phyloP scores from a whole-genome alignment of 768 basidiomycete species.

The Auriculariales sp. region DNA sequence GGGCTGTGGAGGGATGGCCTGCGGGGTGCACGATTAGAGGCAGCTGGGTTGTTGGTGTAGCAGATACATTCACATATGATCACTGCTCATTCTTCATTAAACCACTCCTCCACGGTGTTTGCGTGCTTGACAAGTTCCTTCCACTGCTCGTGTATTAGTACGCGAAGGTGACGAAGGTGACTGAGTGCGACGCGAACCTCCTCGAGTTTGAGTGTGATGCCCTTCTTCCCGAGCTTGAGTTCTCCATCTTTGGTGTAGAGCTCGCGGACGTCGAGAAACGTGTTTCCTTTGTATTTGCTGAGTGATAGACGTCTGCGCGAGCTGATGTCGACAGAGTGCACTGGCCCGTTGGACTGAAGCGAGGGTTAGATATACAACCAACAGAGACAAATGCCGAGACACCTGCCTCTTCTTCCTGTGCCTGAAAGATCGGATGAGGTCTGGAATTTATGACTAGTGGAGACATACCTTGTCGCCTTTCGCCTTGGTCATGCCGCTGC shows the following conservation, averaged over 20 bases:
- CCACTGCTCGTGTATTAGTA: constrained; percentile 29
- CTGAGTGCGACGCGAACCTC: constrained; percentile 39
- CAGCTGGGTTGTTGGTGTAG: constrained; percentile 37
- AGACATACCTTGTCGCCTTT: too few species aligned
- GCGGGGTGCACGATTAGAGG: constrained; percentile 52
- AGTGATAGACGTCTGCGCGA: too few species aligned
- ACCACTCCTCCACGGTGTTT: constrained; percentile 35
- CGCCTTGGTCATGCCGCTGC: too few species aligned
- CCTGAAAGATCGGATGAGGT: too few species aligned
- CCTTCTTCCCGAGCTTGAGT: constrained; percentile 70
- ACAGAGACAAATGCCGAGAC: too few species aligned
- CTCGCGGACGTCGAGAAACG: too few species aligned
- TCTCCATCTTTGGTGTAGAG: constrained; percentile 41
- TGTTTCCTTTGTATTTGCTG: too few species aligned
- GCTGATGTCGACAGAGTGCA: too few species aligned
- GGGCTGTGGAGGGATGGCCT: constrained; percentile 47
- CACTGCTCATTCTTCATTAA: constrained; percentile 16
- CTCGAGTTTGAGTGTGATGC: constrained; percentile 49
- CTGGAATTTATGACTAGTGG: too few species aligned
- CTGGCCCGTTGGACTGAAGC: too few species aligned
- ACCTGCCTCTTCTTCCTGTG: too few species aligned
- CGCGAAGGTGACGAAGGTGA: not conserved
- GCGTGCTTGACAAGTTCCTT: constrained; percentile 31
- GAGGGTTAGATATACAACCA: too few species aligned
- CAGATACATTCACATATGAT: not conserved